Percentiles rank a stretch among this genome's conserved stretches.
These are phyloP conservation scores for Rasamsonia emersonii DNA, from an alignment of 2,329 filamentous ascomycete species.

Conservation along the genomic window DNA sequence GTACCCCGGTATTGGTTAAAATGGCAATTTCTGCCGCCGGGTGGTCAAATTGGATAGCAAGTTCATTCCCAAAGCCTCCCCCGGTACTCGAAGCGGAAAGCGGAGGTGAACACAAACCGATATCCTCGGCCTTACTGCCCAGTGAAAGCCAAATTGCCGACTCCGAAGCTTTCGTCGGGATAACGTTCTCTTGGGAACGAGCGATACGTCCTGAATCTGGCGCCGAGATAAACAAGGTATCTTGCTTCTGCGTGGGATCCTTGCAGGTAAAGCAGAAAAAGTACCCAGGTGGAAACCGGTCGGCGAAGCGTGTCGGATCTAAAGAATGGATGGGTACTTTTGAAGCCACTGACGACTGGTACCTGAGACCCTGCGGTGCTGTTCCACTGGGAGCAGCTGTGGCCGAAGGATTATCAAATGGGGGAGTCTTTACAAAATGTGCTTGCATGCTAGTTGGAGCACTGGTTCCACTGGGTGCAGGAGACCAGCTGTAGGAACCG, in stretches of 20 bases:
- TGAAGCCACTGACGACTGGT: constrained; percentile 38
- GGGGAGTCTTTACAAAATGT: constrained; percentile 93
- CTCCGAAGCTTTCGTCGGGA: constrained; percentile 61
- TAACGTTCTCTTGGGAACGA: constrained; percentile 45
- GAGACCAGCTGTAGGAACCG: constrained; percentile 51
- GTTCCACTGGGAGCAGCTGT: constrained; percentile 17
- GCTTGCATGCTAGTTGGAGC: constrained; percentile 93
- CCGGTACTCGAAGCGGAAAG: constrained; percentile 62
- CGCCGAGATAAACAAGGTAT: constrained; percentile 72
- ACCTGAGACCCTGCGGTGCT: constrained; percentile 17
- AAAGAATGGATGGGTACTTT: constrained; percentile 38
- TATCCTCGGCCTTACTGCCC: constrained; percentile 63
- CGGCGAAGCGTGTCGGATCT: constrained; percentile 31
- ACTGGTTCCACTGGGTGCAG: constrained; percentile 50
- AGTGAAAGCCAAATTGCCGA: constrained; percentile 72
- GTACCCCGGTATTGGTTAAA: constrained; percentile 82
- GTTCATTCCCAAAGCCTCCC: constrained; percentile 83
- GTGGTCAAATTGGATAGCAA: constrained; percentile 91
- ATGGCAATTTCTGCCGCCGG: constrained; percentile 76
- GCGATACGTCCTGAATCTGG: constrained; percentile 80
- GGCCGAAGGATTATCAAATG: constrained; percentile 34
- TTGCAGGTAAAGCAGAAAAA: constrained; percentile 76
- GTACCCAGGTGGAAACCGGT: constrained; percentile 72
- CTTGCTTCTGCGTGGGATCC: constrained; percentile 49
- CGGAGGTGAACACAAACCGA: constrained; percentile 66